phyloP scores from a whole-genome alignment of 2,329 filamentous ascomycete species.

The Orbilia quercus region DNA sequence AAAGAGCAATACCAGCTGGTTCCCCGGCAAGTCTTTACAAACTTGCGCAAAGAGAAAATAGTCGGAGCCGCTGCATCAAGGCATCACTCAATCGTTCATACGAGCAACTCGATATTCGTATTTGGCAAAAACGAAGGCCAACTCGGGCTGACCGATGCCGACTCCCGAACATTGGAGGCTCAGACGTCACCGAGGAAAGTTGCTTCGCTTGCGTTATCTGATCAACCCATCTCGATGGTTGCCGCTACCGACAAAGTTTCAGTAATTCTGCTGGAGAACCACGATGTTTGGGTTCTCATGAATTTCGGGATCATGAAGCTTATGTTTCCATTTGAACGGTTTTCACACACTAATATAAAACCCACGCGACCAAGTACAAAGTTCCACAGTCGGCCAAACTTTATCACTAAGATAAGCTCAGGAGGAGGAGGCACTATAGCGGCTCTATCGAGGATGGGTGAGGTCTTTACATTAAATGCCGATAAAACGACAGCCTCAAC shows the following conservation, averaged over 20 bases:
- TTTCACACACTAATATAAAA: conserved; percentile 64
- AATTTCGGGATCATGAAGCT: conserved; percentile 96
- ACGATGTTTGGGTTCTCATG: conserved; percentile 91
- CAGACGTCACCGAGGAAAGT: conserved; percentile 86
- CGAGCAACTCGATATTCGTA: conserved; percentile 81
- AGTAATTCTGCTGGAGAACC: conserved; percentile 82
- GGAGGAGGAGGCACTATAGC: conserved; percentile 93
- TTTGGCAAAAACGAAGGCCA: conserved; percentile 97
- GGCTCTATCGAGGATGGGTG: conserved; percentile 83
- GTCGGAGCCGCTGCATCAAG: conserved; percentile 86
- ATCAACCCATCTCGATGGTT: conserved; percentile 78
- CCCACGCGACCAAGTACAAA: conserved; percentile 40
- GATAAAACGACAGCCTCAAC: conserved; percentile 64
- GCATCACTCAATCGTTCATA: conserved; percentile 91
- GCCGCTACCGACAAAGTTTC: conserved; percentile 92
- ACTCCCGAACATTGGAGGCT: conserved; percentile 88
- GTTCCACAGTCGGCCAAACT: conserved; percentile 67
- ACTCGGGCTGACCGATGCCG: conserved; percentile 88
- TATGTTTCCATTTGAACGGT: conserved; percentile 78
- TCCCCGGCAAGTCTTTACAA: conserved; percentile 89
- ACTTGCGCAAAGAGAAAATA: conserved; percentile 85
- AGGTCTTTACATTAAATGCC: conserved; percentile 86
- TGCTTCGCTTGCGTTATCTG: conserved; percentile 78
- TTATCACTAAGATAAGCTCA: conserved; percentile 80
- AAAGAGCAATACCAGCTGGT: conserved; percentile 84